Base-by-base conservation (phyloP, 805 yeast species). In the Starmerella cellae region DNA sequence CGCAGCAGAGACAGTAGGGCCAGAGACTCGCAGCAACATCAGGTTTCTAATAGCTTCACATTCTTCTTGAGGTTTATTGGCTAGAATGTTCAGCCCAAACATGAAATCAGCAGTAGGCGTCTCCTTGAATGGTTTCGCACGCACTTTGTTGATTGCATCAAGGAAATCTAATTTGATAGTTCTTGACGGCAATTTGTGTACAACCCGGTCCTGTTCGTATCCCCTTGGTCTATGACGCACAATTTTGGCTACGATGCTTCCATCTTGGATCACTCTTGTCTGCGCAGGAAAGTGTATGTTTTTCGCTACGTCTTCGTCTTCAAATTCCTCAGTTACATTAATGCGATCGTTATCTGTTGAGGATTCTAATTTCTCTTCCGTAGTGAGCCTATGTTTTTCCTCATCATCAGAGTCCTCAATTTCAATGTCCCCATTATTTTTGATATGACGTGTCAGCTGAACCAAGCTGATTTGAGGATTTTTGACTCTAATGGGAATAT, bases 101-200 rank as follows among this genome's bases (percentile, higher is more conserved):
- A 69, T 59, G 47, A 67, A 64, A 22, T 52, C 54, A 22, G 68
- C 49, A 13, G 60, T 53, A 3, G 58, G 49, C 13, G 62, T 60
- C 21, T 58, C 55, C 27, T 46, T 41, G 42, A 56, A 59, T 19
- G 55, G 62, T 45, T 60, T 62, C 18, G 59, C 55, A 30, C 56
- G 54, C 8, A 23, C 9, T 53, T 24, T 52, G 46, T 69, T 69
- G 3, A 74, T 71, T 23, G 70, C 73, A 18, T 70, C 70, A 27
- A 79, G 57, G 54, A 84, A 84, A 57, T 82, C 88, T 26, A 82
- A 60, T 33, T 79, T 60, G 5, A 83, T 68, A 53, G 79, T 77
- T 34, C 69, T 68, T 48, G 80, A 91, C 1, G 83, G 81, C 4
- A 83, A 58, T 43, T 79, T 63, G 59, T 76, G 79, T 1, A 82